Evolutionary conservation across 768 basidiomycete species (phyloP).

Genomic region (Holtermannia corniformis): DNA sequence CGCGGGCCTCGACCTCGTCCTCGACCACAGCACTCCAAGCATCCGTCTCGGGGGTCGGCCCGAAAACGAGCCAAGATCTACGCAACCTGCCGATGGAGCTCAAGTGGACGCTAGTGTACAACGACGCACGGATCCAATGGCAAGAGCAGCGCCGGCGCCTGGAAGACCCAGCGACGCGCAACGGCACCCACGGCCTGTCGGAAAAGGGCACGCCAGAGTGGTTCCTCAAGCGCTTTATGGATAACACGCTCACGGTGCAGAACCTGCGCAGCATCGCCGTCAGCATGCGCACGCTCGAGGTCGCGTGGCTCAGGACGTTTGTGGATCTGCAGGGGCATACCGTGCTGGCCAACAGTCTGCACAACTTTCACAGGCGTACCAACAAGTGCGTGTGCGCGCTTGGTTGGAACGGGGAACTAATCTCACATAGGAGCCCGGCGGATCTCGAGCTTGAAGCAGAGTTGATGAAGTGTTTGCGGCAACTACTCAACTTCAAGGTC

Average conservation of each 20-base stretch:
- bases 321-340: slow-evolving; percentile 26
- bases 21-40: background rate
- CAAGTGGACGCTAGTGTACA: slow-evolving; percentile 86
- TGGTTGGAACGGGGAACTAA: slow-evolving; percentile 73
- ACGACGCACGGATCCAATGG: slow-evolving; percentile 70
- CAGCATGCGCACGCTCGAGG: slow-evolving; percentile 69
- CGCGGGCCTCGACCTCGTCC: slow-evolving; percentile 14
- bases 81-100: slow-evolving; percentile 52
- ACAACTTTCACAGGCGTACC: slow-evolving; percentile 9
- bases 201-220: slow-evolving; percentile 72
- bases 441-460: slow-evolving; percentile 76
- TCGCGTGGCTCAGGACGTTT: slow-evolving; percentile 47
- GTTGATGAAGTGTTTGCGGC: slow-evolving; percentile 73
- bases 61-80: too few species aligned
- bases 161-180: slow-evolving; percentile 47
- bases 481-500: slow-evolving; percentile 58
- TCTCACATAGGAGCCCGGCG: slow-evolving; percentile 57
- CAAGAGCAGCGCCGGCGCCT: slow-evolving; percentile 49
- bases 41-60: too few species aligned
- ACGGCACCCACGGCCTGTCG: background rate
- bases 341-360: slow-evolving; percentile 28
- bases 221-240: slow-evolving; percentile 85
- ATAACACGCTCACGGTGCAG: slow-evolving; percentile 71
- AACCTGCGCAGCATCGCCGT: slow-evolving; percentile 61
- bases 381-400: slow-evolving; percentile 56